phyloP scores from a whole-genome alignment of 1,139 yeast species.

The Nakaseomyces glabratus region DNA sequence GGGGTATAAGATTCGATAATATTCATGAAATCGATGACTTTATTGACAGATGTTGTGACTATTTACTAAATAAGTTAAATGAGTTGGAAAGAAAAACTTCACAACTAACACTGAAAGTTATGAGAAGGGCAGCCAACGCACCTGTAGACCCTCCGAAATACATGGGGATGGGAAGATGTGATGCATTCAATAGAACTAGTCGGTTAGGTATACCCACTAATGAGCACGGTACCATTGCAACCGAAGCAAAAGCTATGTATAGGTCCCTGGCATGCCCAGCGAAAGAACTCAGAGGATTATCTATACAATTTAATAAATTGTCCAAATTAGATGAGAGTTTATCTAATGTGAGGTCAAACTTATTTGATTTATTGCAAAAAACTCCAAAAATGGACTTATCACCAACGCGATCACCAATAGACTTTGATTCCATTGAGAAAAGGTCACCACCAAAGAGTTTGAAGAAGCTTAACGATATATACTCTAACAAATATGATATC shows the following conservation, averaged over 20 bases:
- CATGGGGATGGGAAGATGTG: conserved; percentile 79
- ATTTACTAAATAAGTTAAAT: conserved; percentile 46
- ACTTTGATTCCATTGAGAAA: conserved; percentile 3
- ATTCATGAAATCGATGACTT: conserved; percentile 57
- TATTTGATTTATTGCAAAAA: conserved; percentile 4
- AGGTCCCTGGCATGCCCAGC: conserved; percentile 54
- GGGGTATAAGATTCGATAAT: conserved; percentile 72
- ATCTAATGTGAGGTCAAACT: conserved; percentile 12
- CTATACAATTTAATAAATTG: conserved; percentile 56
- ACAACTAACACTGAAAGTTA: conserved; percentile 52
- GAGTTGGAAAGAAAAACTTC: conserved; percentile 46
- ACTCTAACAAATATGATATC: conserved; percentile 4
- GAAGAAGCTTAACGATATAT: not conserved
- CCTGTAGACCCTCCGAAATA: conserved; percentile 69
- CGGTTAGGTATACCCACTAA: conserved; percentile 57
- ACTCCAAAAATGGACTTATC: conserved; percentile 4
- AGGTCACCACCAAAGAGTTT: conserved; percentile 1
- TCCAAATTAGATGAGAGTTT: conserved; percentile 16
- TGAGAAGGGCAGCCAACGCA: conserved; percentile 55
- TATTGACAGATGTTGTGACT: conserved; percentile 48
- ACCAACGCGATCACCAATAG: conserved; percentile 5
- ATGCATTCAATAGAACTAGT: conserved; percentile 49
- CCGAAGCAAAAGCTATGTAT: conserved; percentile 51
- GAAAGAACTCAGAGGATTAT: conserved; percentile 66
- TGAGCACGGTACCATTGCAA: conserved; percentile 51